Conservation (phyloP, 108 stramenopile genomes). For the Cyclostephanos invisitatus region DNA sequence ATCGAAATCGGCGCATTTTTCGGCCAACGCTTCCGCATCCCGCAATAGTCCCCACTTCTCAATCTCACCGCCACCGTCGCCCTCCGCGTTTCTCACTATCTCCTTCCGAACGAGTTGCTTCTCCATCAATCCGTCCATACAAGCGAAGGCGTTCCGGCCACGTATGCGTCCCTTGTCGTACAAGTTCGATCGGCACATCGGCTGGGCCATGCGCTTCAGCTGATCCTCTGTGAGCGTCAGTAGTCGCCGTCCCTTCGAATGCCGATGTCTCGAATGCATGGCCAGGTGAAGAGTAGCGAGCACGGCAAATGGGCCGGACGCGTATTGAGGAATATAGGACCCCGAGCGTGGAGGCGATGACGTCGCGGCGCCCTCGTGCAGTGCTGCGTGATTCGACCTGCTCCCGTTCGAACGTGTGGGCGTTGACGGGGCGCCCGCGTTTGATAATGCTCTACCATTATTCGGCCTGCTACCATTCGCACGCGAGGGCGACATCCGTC, state of each 20-base stretch:
- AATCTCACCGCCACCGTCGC: constrained; percentile 27
- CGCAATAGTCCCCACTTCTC: constrained; percentile 50
- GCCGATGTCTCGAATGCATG: constrained; percentile 25
- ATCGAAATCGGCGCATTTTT: constrained; percentile 48
- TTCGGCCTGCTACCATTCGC: constrained; percentile 6
- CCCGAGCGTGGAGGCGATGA: constrained; percentile 8
- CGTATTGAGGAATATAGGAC: constrained; percentile 52
- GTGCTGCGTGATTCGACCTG: constrained; percentile 10
- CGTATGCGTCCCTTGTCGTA: constrained; percentile 50
- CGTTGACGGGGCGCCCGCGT: too few relatives aligned
- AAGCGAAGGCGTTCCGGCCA: constrained; percentile 56
- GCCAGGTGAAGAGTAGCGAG: constrained; percentile 45
- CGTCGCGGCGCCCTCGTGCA: background rate
- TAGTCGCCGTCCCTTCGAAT: constrained; percentile 26
- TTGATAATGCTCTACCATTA: too few relatives aligned
- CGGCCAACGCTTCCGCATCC: constrained; percentile 41
- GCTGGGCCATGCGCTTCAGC: constrained; percentile 54
- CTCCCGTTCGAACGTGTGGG: background rate
- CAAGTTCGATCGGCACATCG: constrained; percentile 52
- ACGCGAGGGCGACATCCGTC: background rate
- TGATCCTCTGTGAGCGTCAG: constrained; percentile 50
- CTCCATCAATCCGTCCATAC: constrained; percentile 50
- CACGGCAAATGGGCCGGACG: constrained; percentile 55
- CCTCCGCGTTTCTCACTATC: constrained; percentile 36
- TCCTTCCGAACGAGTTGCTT: constrained; percentile 54